Evolutionary conservation across 768 basidiomycete species (phyloP).

Genomic region (Lactarius sanguifluus): DNA sequence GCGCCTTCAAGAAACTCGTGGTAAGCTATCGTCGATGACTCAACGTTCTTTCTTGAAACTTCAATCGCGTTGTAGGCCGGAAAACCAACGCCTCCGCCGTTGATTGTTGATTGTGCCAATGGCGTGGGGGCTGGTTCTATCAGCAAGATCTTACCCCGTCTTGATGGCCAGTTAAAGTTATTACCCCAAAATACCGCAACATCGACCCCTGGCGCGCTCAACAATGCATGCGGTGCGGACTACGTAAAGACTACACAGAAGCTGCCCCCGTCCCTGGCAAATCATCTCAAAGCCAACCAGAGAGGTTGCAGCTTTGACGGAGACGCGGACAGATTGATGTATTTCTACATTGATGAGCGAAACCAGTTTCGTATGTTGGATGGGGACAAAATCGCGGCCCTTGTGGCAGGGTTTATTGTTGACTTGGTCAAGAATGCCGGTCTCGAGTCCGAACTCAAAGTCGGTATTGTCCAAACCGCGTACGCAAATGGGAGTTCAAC

Average conservation of each 20-base stretch:
- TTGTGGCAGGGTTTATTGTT: constrained; percentile 91
- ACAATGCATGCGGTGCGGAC: constrained; percentile 90
- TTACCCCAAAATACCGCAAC: constrained; percentile 68
- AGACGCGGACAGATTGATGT: constrained; percentile 96
- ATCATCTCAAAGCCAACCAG: constrained; percentile 64
- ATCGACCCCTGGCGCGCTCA: constrained; percentile 68
- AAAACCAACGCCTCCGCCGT: constrained; percentile 52
- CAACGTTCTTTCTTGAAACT: constrained; percentile 12
- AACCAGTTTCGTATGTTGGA: constrained; percentile 89
- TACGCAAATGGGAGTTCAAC: constrained; percentile 98
- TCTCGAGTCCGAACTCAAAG: constrained; percentile 70
- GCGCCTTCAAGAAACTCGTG: constrained; percentile 82
- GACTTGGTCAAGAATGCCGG: constrained; percentile 86
- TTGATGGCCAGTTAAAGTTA: constrained; percentile 61
- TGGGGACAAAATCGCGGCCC: constrained; percentile 95
- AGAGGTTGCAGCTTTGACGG: constrained; percentile 94
- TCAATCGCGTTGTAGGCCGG: constrained; percentile 47
- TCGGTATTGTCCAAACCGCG: constrained; percentile 97
- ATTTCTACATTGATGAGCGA: constrained; percentile 83
- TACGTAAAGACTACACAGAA: constrained; percentile 93
- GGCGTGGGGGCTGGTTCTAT: constrained; percentile 87
- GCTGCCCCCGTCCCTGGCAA: constrained; percentile 72
- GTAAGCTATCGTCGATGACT: constrained; percentile 48
- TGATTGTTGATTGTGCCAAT: constrained; percentile 97
- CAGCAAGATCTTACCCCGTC: constrained; percentile 54